phyloP scores from a whole-genome alignment of 2,329 filamentous ascomycete genomes.

The Acarospora socialis region DNA sequence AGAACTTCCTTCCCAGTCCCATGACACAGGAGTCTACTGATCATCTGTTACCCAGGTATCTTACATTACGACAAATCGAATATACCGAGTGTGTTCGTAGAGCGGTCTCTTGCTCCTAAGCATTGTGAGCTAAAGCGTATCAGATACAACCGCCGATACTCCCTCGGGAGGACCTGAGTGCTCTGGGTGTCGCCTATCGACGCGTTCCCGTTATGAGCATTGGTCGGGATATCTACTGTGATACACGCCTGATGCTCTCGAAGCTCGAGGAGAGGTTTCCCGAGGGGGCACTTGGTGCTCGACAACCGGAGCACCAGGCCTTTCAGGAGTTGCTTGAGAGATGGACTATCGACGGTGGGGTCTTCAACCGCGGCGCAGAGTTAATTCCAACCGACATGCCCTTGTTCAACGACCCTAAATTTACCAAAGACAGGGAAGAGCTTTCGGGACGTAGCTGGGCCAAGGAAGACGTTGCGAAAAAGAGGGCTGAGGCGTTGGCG shows the following conservation, averaged over 20 bases:
- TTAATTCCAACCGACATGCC: slow-evolving; percentile 45
- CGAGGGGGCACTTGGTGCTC: slow-evolving; percentile 26
- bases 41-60: slow-evolving; percentile 35
- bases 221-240: slow-evolving; percentile 53
- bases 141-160: slow-evolving; percentile 52
- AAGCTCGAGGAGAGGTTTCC: slow-evolving; percentile 48
- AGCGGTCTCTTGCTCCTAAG: background rate
- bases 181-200: slow-evolving; percentile 50
- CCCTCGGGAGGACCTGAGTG: slow-evolving; percentile 49
- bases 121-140: slow-evolving; percentile 1
- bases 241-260: slow-evolving; percentile 52
- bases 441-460: slow-evolving; percentile 31
- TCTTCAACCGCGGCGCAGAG: slow-evolving; percentile 40
- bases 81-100: slow-evolving; percentile 52
- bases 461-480: slow-evolving; percentile 24
- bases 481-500: slow-evolving; percentile 41
- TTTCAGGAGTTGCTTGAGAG: slow-evolving; percentile 42
- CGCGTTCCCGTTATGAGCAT: slow-evolving; percentile 56
- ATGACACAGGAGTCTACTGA: background rate
- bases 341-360: slow-evolving; percentile 40
- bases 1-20: slow-evolving; percentile 11
- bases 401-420: slow-evolving; percentile 41
- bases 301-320: slow-evolving; percentile 29
- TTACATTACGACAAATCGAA: slow-evolving; percentile 48
- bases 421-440: slow-evolving; percentile 42